Percentiles rank a stretch among this genome's conserved stretches.
Evolutionary conservation across 306 rosid genomes (phyloP).

Genomic region (Phaseolus lunatus): DNA sequence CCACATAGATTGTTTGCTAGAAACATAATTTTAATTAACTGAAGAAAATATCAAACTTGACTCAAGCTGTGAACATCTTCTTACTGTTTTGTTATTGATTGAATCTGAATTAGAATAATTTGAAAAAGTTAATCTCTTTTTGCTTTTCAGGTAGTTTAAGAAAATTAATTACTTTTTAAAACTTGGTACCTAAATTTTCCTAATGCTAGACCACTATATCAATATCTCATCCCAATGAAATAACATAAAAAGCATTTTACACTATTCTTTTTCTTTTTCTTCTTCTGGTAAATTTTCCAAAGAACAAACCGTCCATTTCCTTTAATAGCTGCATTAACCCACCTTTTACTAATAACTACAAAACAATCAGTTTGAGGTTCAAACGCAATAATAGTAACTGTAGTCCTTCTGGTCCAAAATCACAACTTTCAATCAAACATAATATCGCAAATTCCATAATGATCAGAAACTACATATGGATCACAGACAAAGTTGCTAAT

Average conservation of each 20-base stretch:
- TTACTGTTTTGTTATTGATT: too few relatives aligned
- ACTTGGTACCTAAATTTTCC: neutral
- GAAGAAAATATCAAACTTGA: too few relatives aligned
- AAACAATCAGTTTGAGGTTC: neutral
- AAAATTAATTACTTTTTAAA: neutral
- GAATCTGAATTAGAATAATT: too few relatives aligned
- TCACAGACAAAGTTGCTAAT: too few relatives aligned
- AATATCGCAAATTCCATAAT: too few relatives aligned
- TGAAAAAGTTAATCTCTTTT: neutral
- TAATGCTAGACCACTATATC: neutral
- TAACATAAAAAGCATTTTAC: neutral
- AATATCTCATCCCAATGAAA: neutral
- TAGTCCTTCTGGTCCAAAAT: too few relatives aligned
- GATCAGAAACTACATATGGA: too few relatives aligned
- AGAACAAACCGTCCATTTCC: neutral
- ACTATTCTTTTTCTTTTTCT: neutral
- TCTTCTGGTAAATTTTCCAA: neutral
- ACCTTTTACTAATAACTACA: neutral
- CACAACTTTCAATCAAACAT: too few relatives aligned
- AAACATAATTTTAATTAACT: too few relatives aligned
- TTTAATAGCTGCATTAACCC: neutral
- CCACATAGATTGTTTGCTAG: too few relatives aligned
- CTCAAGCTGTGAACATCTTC: too few relatives aligned
- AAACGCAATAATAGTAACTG: neutral
- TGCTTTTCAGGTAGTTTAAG: neutral